Base-by-base conservation (phyloP, 1,284 basidiomycete species). In the Violaceomyces palustris region DNA sequence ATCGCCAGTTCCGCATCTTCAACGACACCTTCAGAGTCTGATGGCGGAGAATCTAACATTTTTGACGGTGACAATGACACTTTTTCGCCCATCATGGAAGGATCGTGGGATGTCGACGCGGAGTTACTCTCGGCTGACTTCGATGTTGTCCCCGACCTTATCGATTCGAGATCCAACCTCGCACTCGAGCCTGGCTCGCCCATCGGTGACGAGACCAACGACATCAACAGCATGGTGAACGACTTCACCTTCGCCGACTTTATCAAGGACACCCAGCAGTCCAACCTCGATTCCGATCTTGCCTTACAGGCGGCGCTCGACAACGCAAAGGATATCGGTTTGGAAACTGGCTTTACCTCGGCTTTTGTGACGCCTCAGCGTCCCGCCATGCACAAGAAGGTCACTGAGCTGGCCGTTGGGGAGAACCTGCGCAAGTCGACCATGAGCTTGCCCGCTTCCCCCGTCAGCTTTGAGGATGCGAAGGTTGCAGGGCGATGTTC, bases 241-340 rank as follows among this genome's bases (percentile, higher is more conserved):
- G 50, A 41, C 26, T 65, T 67, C 30, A 57, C 52, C 49, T 52
- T 67, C 42, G 42, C 54, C 39, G 64, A 67, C 2, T 67, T 67
- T 43, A 65, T 67, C 45, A 53, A 64, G 27, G 55, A 31, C 19
- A 42, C 29, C 23, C 31, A 38, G 9, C 25, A 47, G 19, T 29
- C 31, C n/a, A 24, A 36, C 22, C 15, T 18, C 15, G 42, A 7
- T 14, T 29, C 17, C 15, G 39, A 32, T 9, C 11, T 22, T 17
- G 14, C 3, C 6, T 24, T 45, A 8, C 41, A 35, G 19, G 9
- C 17, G 38, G 28, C 24, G 8, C 26, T 35, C 12, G 29, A 45
- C n/a, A 17, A 10, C 18, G 24, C 29, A 8, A 29, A 31, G 25
- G 39, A 27, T 29, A 26, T 34, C 14, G 19, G 29, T 15, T 26